Evolutionary conservation across 805 yeast species (phyloP).

Genomic region (Suhomyces sp.): DNA sequence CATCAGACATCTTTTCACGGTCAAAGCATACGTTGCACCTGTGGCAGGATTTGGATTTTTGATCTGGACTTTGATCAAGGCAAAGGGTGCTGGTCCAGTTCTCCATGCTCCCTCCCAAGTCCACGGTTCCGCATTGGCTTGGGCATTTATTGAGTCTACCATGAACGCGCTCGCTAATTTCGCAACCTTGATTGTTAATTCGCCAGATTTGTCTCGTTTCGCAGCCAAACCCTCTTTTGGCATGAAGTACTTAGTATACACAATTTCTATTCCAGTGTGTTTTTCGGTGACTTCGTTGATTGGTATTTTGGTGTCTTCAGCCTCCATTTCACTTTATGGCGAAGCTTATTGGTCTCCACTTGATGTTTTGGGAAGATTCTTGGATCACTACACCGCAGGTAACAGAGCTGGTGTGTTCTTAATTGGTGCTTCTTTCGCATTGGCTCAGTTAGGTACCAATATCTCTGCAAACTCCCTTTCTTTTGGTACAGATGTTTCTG

Average conservation of each 20-base stretch:
- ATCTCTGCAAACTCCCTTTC: conserved; percentile 69
- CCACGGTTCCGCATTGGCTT: conserved; percentile 62
- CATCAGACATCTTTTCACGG: conserved; percentile 79
- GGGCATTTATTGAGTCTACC: conserved; percentile 78
- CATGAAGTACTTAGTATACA: conserved; percentile 42
- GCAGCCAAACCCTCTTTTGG: conserved; percentile 47
- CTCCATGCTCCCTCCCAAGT: conserved; percentile 50
- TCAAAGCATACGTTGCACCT: conserved; percentile 76
- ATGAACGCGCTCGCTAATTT: conserved; percentile 85
- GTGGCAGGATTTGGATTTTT: conserved; percentile 80
- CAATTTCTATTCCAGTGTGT: conserved; percentile 68
- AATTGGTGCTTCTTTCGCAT: conserved; percentile 63
- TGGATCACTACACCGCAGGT: conserved; percentile 49
- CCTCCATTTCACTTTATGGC: conserved; percentile 65
- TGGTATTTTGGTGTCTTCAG: conserved; percentile 81
- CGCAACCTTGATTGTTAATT: conserved; percentile 83
- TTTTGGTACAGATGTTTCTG: conserved; percentile 72
- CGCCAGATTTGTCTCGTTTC: conserved; percentile 87
- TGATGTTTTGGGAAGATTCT: conserved; percentile 65
- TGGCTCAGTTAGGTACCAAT: conserved; percentile 78
- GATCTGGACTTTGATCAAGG: conserved; percentile 79
- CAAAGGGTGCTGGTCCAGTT: conserved; percentile 76
- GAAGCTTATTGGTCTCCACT: conserved; percentile 81
- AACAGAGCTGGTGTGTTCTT: conserved; percentile 80
- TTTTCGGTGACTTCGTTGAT: conserved; percentile 79